These are phyloP conservation scores for Gloeophyllum trabeum DNA, from an alignment of 768 basidiomycete genomes.

Conservation along the genomic window DNA sequence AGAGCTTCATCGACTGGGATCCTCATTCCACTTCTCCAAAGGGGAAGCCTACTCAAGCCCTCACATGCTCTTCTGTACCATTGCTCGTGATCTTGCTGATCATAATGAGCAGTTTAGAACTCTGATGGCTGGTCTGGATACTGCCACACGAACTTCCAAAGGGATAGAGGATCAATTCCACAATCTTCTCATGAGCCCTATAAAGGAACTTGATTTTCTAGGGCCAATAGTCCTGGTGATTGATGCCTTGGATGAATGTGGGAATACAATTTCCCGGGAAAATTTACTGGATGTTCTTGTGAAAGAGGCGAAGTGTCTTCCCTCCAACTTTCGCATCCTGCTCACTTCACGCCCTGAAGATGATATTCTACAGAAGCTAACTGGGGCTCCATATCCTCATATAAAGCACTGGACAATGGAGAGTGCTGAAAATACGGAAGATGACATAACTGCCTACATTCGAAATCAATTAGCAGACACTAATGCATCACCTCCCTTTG, in stretches of 20 bases:
- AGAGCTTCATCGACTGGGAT: conserved; percentile 4
- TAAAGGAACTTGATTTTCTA: neutral
- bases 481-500: too few relatives aligned
- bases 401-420: neutral
- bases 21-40: conserved; percentile 7
- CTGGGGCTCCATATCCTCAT: neutral
- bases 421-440: neutral
- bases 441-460: neutral
- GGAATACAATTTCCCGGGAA: conserved; percentile 9
- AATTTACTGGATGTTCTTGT: conserved; percentile 13
- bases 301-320: conserved; percentile 9
- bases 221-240: conserved; percentile 4
- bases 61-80: conserved; percentile 5
- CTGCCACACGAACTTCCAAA: neutral
- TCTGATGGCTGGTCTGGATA: neutral
- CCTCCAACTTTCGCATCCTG: conserved; percentile 19
- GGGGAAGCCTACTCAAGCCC: neutral
- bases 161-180: conserved; percentile 1
- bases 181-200: conserved; percentile 3
- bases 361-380: conserved; percentile 10
- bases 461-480: neutral
- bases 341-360: conserved; percentile 20
- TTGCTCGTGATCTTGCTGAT: conserved; percentile 5
- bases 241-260: conserved; percentile 9
- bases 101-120: neutral